Base-by-base conservation (phyloP, 1,139 yeast species). In the Kodamaea fungicola region DNA sequence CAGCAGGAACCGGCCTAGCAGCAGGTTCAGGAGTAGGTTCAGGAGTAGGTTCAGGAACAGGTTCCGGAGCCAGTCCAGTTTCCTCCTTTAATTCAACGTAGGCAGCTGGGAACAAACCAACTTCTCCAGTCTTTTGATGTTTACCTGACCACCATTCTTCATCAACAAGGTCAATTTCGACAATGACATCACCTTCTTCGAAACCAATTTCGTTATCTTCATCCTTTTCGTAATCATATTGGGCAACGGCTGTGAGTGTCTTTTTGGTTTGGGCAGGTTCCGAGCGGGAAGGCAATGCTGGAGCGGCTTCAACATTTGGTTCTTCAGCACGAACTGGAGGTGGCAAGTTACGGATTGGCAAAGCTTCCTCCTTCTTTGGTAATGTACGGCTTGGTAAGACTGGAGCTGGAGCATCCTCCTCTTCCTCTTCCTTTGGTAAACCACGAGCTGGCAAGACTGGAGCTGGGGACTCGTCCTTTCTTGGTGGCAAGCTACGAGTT, bases 61-160 rank as follows among this genome's bases (percentile, higher is more conserved):
- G 35, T 10, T 46, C 47, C 4, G 49, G 39, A 25, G 49, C 44
- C 5, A 42, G 44, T 33, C 44, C 44, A 7, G 38, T 42, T 2
- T 44, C 49, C 7, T 60, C 65, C 34, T 67, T 57, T 40, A 78
- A 58, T 24, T 64, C 67, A 32, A 85, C 95, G 50, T 80, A 84
- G 26, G 82, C 69, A 7, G 87, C 71, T 13, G 94, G 94, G 77
- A 84, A 84, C 43, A 84, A 67, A 10, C 94, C 94, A 12, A 63
- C 59, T 44, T 71, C 77, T 28, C 83, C 84, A 12, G 83, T 76
- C 31, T 57, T 60, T 6, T 75, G 51, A 55, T 83, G 81, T 44
- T 69, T 72, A 28, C 94, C 95, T 21, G 78, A 64, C 94, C 94
- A 85, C 95, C 95, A 85, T 47, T 83, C 89, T 34, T 78, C 84